Evolutionary conservation across 306 rosid genomes (phyloP), one percentile per base, ranked within the genome.

Genomic region (Castanopsis chinensis): DNA sequence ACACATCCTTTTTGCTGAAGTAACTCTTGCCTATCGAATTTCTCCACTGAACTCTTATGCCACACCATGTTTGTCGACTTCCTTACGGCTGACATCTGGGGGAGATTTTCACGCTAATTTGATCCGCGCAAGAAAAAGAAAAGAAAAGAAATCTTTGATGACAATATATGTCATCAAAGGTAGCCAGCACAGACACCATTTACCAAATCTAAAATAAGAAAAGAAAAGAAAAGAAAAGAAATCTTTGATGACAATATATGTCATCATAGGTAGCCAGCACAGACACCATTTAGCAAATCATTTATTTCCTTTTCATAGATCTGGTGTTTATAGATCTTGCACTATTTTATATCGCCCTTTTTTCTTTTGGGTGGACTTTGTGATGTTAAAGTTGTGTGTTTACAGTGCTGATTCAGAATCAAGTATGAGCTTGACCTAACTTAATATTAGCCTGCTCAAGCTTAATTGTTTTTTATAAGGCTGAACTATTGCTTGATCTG

Each of bases 1-100:
- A 90, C 99, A 83, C 99, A 95, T 63, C 99, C 99, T 78, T 83
- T 95, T 78, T 95, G 99, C 89, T 89, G 86, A 82, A 91, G 97
- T 51, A 95, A 85, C 70, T 80, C 78, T 86, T 95, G 90, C 83
- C 98, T 90, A 75, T 95, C 97, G 57, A 17, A 84, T 75, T 90
- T 95, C 84, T 86, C 96, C 77, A 95, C 81, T 12, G 94, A 83
- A 74, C 93, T 75, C 71, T 87, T 90, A 84, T 95, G 99, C 99
- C 99, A 95, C 83, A 86, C 77, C 33, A 95, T 85, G 87, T 95
- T 93, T 53, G 92, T 88, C 5, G 99, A 89, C 52, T 89, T 91
- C 84, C 92, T 93, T 55, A 76, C 78, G 53, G 87, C 86, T 35
- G 94, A 85, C 86, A 89, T 80, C 80, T 80, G 88, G 53, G 3